Evolutionary conservation across 2,329 filamentous ascomycete species (phyloP).

Genomic region (Penicillium glabrum): DNA sequence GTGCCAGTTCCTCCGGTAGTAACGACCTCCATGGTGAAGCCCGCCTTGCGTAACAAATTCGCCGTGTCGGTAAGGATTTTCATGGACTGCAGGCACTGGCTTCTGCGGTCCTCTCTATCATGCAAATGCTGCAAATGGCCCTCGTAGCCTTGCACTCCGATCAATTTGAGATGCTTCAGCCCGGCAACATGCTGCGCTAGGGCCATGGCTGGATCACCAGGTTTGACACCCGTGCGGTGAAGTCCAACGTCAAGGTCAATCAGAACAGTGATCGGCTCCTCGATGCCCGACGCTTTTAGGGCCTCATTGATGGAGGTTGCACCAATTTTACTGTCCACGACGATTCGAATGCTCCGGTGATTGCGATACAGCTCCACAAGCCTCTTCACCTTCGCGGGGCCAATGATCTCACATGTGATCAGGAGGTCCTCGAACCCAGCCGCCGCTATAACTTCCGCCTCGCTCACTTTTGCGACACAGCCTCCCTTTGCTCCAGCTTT

Average conservation of each 20-base stretch:
- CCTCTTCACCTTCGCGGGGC: slow-evolving; percentile 46
- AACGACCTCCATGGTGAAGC: slow-evolving; percentile 50
- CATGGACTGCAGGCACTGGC: slow-evolving; percentile 49
- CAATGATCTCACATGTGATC: slow-evolving; percentile 54
- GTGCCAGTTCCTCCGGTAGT: slow-evolving; percentile 56
- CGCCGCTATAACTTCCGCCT: slow-evolving; percentile 45
- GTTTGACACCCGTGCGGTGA: slow-evolving; percentile 50
- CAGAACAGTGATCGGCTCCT: slow-evolving; percentile 42
- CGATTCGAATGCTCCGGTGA: slow-evolving; percentile 43
- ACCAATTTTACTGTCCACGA: slow-evolving; percentile 50
- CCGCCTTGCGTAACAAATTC: slow-evolving; percentile 41
- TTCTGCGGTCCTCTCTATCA: slow-evolving; percentile 42
- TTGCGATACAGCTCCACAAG: slow-evolving; percentile 48
- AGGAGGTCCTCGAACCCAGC: slow-evolving; percentile 51
- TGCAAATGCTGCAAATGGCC: slow-evolving; percentile 56
- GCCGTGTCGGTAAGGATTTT: slow-evolving; percentile 46
- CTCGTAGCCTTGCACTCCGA: slow-evolving; percentile 56
- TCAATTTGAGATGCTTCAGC: slow-evolving; percentile 43
- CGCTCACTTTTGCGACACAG: slow-evolving; percentile 55
- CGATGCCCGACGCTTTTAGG: slow-evolving; percentile 36
- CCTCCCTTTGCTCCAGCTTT: slow-evolving; percentile 51
- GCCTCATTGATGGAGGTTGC: slow-evolving; percentile 49
- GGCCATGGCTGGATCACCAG: slow-evolving; percentile 40
- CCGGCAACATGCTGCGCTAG: slow-evolving; percentile 43
- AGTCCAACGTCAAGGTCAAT: slow-evolving; percentile 54